Conservation (phyloP, 192 early-diverging fungal species). For the Coemansia sp. region DNA sequence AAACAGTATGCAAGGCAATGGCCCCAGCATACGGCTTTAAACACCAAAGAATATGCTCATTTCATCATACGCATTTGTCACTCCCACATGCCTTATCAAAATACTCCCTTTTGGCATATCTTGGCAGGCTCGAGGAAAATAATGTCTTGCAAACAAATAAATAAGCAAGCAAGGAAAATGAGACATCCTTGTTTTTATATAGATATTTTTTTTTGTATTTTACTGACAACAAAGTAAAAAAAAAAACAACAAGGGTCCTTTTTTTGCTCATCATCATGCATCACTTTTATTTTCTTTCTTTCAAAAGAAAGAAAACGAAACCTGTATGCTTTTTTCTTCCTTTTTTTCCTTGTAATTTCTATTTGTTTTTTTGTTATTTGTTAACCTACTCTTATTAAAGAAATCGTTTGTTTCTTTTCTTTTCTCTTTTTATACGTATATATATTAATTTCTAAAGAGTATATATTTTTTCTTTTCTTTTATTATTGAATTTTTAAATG, state of each 20-base stretch:
- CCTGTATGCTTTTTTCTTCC: background rate
- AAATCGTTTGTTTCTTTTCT: background rate
- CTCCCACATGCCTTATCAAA: too few species aligned
- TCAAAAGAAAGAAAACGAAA: slow-evolving; percentile 1
- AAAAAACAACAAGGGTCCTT: too few species aligned
- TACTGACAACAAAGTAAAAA: background rate
- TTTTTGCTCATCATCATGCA: background rate
- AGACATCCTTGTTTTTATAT: too few species aligned
- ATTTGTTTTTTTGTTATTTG: background rate
- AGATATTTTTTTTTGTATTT: background rate
- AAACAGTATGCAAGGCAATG: too few species aligned
- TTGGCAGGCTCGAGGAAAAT: too few species aligned
- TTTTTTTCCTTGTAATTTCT: background rate
- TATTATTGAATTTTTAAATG: slow-evolving; percentile 17
- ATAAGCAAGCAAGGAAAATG: too few species aligned
- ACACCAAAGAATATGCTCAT: too few species aligned
- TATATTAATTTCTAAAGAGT: background rate
- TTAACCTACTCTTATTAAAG: background rate
- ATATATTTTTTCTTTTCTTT: background rate
- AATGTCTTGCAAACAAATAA: too few species aligned
- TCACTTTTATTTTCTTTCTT: background rate
- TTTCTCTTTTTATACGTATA: background rate
- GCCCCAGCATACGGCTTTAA: too few species aligned
- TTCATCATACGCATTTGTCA: too few species aligned
- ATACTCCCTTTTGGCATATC: too few species aligned